Evolutionary conservation across 192 early-diverging fungal species (phyloP).

Genomic region (Funneliformis geosporum): DNA sequence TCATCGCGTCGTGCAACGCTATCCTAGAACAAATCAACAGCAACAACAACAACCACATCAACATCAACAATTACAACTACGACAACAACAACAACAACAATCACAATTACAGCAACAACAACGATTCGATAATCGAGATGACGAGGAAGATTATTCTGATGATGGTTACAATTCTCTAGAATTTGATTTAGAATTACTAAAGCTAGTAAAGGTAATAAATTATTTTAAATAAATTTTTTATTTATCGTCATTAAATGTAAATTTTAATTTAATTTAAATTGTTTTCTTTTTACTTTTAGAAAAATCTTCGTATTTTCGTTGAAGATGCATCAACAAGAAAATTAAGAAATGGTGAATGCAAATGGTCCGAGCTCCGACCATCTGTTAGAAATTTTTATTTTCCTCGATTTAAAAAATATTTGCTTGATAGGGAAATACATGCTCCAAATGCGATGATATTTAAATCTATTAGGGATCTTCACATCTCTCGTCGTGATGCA

Average conservation of each 20-base stretch:
- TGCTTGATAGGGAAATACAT: not conserved
- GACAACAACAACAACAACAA: no score
- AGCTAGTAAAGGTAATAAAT: no score
- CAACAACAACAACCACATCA: no score
- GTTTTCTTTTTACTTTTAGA: not conserved
- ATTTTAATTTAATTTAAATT: not conserved
- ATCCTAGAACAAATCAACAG: not conserved
- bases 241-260: no score
- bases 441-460: conserved; percentile 1
- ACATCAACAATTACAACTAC: no score
- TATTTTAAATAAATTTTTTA: no score
- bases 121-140: no score
- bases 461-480: not conserved
- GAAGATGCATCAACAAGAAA: not conserved
- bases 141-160: no score
- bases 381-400: not conserved
- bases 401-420: conserved; percentile 1
- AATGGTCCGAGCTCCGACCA: not conserved
- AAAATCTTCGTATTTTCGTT: not conserved
- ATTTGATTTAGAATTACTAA: no score
- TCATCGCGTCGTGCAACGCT: not conserved
- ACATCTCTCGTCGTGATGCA: conserved; percentile 1
- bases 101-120: no score
- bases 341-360: conserved; percentile 8
- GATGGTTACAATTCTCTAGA: no score